phyloP scores from a whole-genome alignment of 306 rosid genomes.

The Erythrophleum fordii region DNA sequence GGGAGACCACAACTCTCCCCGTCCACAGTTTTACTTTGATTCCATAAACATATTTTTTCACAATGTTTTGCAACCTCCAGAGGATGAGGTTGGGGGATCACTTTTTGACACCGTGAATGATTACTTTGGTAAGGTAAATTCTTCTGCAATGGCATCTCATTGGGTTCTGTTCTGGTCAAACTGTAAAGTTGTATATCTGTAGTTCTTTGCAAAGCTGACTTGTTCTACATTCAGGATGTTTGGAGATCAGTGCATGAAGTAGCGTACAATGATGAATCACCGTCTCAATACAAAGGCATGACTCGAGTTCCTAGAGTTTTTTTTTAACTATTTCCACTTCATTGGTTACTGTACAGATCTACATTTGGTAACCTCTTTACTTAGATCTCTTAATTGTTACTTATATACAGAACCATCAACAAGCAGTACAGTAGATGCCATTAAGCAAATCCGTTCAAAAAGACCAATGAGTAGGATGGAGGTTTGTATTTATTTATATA shows the following conservation, averaged over 20 bases:
- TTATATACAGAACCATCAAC: constrained; percentile 63
- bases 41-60: constrained; percentile 95
- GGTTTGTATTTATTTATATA: constrained; percentile 56
- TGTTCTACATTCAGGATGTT: constrained; percentile 54
- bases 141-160: constrained; percentile 38
- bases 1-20: constrained; percentile 99
- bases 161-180: constrained; percentile 33
- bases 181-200: constrained; percentile 31
- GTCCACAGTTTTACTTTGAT: constrained; percentile 98
- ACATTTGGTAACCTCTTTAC: constrained; percentile 10
- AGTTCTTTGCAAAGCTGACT: constrained; percentile 38
- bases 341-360: constrained; percentile 28
- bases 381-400: constrained; percentile 27
- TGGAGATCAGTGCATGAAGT: constrained; percentile 72
- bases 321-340: constrained; percentile 30
- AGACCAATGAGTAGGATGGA: constrained; percentile 98
- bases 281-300: constrained; percentile 72
- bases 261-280: constrained; percentile 52
- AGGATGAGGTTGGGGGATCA: constrained; percentile 84
- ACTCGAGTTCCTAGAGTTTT: constrained; percentile 32
- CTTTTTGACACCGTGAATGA: constrained; percentile 63
- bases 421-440: constrained; percentile 78
- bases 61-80: constrained; percentile 98
- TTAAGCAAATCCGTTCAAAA: constrained; percentile 74
- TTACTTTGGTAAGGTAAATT: constrained; percentile 84